Percentiles rank a stretch among this genome's conserved stretches.
These are phyloP conservation scores for Croton laevigatus DNA, from an alignment of 441 rosid genomes.

Conservation along the genomic window DNA sequence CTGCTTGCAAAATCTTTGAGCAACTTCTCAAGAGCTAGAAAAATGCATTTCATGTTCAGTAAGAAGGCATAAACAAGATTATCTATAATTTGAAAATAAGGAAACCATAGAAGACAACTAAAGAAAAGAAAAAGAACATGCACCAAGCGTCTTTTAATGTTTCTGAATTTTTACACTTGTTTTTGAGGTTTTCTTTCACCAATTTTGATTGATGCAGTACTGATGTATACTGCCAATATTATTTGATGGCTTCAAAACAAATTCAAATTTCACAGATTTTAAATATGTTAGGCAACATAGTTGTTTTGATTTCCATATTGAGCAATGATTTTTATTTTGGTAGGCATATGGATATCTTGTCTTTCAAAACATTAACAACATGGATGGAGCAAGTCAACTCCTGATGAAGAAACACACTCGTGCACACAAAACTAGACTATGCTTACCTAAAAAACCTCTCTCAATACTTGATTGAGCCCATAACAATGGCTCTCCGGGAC, in stretches of 20 bases:
- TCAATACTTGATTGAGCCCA: slow-evolving; percentile 36
- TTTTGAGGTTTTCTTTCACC: background rate
- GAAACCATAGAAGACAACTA: background rate
- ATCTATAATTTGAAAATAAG: background rate
- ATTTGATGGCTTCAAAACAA: background rate
- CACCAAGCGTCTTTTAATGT: background rate
- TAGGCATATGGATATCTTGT: background rate
- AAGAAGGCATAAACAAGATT: background rate
- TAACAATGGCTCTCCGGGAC: slow-evolving; percentile 29
- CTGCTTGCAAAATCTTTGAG: slow-evolving; percentile 34
- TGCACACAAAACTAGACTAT: background rate
- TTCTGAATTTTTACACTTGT: background rate
- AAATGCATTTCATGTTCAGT: background rate
- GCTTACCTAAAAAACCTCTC: slow-evolving; percentile 48
- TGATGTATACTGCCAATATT: background rate
- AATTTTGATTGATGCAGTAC: background rate
- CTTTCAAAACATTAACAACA: background rate
- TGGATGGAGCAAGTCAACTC: slow-evolving; percentile 1
- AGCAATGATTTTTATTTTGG: background rate
- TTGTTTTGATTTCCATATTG: background rate
- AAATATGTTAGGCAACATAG: too few relatives aligned
- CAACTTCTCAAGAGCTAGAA: slow-evolving; percentile 54
- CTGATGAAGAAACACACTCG: background rate
- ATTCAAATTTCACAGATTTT: background rate
- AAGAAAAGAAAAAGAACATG: background rate